Conservation (phyloP, 148 eudicot species). For the Silene uniflora region DNA sequence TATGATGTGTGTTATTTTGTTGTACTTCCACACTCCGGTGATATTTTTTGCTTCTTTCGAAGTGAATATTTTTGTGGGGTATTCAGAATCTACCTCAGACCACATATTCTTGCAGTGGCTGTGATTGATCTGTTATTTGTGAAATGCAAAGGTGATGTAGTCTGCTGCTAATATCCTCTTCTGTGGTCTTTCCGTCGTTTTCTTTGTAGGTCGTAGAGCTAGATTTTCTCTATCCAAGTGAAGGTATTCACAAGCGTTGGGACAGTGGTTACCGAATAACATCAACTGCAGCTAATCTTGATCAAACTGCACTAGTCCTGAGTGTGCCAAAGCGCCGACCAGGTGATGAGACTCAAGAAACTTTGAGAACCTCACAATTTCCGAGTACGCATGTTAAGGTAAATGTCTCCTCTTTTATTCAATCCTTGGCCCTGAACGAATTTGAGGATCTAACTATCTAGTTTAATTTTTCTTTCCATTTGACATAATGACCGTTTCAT, state of each 20-base stretch:
- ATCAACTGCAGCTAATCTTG: slow-evolving; percentile 69
- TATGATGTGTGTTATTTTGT: too few relatives aligned
- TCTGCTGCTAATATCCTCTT: not conserved
- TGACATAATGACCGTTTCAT: not conserved
- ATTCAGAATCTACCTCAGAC: not conserved
- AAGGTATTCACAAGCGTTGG: slow-evolving; percentile 88
- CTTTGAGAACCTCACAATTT: slow-evolving; percentile 80
- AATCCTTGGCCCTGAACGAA: not conserved
- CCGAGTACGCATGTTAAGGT: slow-evolving; percentile 96
- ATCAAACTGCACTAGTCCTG: slow-evolving; percentile 83
- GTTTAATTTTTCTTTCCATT: not conserved
- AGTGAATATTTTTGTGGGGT: not conserved
- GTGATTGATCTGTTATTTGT: not conserved
- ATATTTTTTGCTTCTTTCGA: not conserved
- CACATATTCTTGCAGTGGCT: not conserved
- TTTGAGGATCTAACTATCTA: not conserved
- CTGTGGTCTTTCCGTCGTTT: slow-evolving; percentile 5
- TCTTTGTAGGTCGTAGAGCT: slow-evolving; percentile 69
- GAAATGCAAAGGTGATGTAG: slow-evolving; percentile 4
- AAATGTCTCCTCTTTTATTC: not conserved
- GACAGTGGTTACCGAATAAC: slow-evolving; percentile 78
- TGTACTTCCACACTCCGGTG: too few relatives aligned
- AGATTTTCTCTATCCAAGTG: slow-evolving; percentile 89
- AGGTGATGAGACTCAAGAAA: slow-evolving; percentile 83
- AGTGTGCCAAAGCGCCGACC: slow-evolving; percentile 81